Conservation (phyloP, 1,284 basidiomycete genomes). For the Moesziomyces aphidis region DNA sequence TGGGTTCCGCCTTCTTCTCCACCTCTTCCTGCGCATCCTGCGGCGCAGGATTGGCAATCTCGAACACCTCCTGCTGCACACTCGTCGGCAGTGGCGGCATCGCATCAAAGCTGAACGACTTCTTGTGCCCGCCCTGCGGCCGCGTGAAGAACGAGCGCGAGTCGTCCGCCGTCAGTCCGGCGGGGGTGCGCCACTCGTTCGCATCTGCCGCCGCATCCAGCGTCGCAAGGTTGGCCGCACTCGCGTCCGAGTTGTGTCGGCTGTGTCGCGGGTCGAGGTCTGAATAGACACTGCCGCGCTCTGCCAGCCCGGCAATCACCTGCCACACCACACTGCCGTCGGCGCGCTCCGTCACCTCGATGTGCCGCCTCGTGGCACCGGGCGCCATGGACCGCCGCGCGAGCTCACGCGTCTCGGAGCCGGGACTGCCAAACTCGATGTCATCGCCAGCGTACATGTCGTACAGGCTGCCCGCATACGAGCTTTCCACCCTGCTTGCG, state of each 20-base stretch:
- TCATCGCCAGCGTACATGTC: constrained; percentile 50
- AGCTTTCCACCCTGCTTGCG: constrained; percentile 28
- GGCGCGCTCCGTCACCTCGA: constrained; percentile 61
- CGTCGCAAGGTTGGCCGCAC: background rate
- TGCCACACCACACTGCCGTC: constrained; percentile 63
- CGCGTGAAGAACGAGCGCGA: constrained; percentile 49
- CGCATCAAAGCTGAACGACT: constrained; percentile 36
- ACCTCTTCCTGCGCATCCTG: constrained; percentile 3
- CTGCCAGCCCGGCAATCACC: constrained; percentile 58
- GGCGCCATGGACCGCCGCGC: constrained; percentile 5
- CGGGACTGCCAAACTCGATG: constrained; percentile 19
- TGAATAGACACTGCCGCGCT: constrained; percentile 51
- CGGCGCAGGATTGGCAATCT: constrained; percentile 20
- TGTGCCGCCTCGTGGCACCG: constrained; percentile 35
- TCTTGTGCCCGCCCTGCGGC: constrained; percentile 19
- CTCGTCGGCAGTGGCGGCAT: background rate
- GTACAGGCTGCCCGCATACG: constrained; percentile 58
- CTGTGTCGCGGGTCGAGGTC: constrained; percentile 37
- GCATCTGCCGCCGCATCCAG: constrained; percentile 2
- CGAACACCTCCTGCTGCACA: constrained; percentile 15
- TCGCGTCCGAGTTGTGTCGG: constrained; percentile 11
- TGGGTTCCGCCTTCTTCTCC: constrained; percentile 43
- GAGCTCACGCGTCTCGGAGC: constrained; percentile 4
- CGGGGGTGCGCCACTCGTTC: constrained; percentile 14
- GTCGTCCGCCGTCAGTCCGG: constrained; percentile 50